A percentile compares a stretch with the other conserved stretches of the same genome.
These are phyloP conservation scores for Botrytis elliptica DNA, from an alignment of 2,329 filamentous ascomycete genomes.

Conservation along the genomic window DNA sequence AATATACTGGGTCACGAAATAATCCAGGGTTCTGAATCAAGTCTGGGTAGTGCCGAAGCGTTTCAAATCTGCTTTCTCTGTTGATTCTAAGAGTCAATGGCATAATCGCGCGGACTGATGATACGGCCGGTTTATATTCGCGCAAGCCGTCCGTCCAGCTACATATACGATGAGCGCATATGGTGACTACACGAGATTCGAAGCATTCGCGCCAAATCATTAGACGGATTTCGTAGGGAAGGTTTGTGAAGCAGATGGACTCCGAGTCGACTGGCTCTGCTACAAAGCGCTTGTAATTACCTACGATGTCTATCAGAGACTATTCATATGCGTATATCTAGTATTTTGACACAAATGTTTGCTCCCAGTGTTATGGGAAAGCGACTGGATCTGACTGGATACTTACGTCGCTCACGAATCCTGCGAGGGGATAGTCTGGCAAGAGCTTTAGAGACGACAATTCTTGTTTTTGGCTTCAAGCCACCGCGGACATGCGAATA, in stretches of 20 bases:
- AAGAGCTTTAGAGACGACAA: background rate
- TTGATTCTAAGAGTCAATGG: background rate
- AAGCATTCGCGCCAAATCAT: background rate
- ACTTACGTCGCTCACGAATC: background rate
- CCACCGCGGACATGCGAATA: background rate
- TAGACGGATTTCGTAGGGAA: background rate
- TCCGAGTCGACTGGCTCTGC: background rate
- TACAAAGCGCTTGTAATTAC: background rate
- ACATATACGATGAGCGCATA: background rate
- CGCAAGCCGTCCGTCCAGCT: background rate
- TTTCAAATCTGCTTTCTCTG: background rate
- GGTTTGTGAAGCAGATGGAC: background rate
- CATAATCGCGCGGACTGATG: background rate
- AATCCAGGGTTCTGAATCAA: background rate
- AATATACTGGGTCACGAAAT: background rate
- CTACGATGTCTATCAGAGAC: background rate
- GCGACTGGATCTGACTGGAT: background rate
- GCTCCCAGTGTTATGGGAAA: background rate
- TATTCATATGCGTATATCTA: background rate
- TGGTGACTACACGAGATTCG: background rate
- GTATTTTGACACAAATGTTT: background rate
- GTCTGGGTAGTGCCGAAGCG: background rate
- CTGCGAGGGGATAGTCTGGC: background rate
- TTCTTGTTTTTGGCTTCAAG: background rate
- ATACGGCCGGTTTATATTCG: background rate